Conservation (phyloP, 768 basidiomycete species). For the Mycena rebaudengoi region DNA sequence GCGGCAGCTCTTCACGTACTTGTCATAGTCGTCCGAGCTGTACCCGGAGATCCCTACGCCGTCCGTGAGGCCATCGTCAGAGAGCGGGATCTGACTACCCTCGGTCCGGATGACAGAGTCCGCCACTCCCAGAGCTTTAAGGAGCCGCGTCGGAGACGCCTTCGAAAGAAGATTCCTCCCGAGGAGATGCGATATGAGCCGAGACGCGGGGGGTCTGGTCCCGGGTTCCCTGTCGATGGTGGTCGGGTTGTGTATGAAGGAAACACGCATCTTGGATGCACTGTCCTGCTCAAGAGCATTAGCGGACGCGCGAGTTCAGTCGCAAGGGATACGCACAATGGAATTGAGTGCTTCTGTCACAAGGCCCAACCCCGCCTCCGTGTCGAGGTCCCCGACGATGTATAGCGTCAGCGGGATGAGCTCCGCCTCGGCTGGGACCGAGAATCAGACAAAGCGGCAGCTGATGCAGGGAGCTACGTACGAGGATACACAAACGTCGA, state of each 20-base stretch:
- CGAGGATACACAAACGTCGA: constrained; percentile 72
- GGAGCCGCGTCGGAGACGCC: constrained; percentile 46
- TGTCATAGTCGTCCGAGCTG: constrained; percentile 42
- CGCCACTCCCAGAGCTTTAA: constrained; percentile 46
- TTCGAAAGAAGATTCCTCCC: constrained; percentile 48
- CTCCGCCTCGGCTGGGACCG: constrained; percentile 39
- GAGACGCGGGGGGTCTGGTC: constrained; percentile 45
- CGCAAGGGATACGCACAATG: not conserved
- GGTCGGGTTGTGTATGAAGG: constrained; percentile 80
- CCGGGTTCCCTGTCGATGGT: constrained; percentile 22
- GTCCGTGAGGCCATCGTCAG: constrained; percentile 41
- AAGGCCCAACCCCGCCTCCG: constrained; percentile 60
- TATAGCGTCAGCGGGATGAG: constrained; percentile 58
- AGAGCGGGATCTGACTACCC: constrained; percentile 49
- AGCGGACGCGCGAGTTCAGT: not conserved
- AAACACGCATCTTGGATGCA: constrained; percentile 63
- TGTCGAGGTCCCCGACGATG: constrained; percentile 84
- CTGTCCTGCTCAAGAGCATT: constrained; percentile 43
- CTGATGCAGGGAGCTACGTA: constrained; percentile 40
- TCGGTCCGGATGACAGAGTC: constrained; percentile 19
- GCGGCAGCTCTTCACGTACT: constrained; percentile 55
- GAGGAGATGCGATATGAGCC: constrained; percentile 60
- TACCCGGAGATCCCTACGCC: constrained; percentile 44
- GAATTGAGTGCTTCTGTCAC: constrained; percentile 65
- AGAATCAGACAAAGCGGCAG: not conserved